Base-by-base conservation (phyloP, 2,329 filamentous ascomycete genomes). In the Cryoendolithus antarcticus region DNA sequence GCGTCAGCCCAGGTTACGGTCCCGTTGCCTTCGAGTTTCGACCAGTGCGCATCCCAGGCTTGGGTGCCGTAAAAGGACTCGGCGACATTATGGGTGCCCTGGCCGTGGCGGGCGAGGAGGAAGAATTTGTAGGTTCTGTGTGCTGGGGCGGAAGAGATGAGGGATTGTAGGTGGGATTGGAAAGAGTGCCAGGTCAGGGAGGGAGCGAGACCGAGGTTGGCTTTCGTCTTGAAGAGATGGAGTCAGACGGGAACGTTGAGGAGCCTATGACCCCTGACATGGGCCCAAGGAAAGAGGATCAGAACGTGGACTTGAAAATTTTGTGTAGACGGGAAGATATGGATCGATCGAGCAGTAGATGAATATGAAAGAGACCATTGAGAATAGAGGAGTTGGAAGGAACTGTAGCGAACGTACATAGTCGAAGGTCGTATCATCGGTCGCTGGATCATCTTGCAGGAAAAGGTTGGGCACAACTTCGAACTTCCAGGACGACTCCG, bases 31-130 rank as follows among this genome's bases (percentile, higher is more conserved):
- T 80, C 70, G 1, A 70, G 65, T 43, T 73, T 65, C 4, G 72
- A 69, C 76, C 76, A 84, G 62, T 82, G 81, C 56, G 49, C 53
- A 54, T 83, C 78, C 80, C 79, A 83, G 2, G 73, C 74, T 1
- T 74, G 70, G 0, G 77, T 82, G 34, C 78, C 78, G 48, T 80
- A 83, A 55, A 67, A 79, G 21, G 65, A 63, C 58, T 82, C 75
- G 9, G 78, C 79, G 5, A 74, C 72, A 50, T 80, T 80, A 57
- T 53, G 70, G 36, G 61, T 60, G 4, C 80, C 80, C 58, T 85
- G 71, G 13, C 80, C 81, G 52, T 85, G 81, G 30, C 81, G 74
- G 32, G 36, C 79, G 56, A 82, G 66, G 57, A 78, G 78, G 24
- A 85, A 54, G 7, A 86, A 65, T 51, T 80, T 79, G 63, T 82